Evolutionary conservation across 129 eudicot genomes (phyloP).

Genomic region (Lonicera japonica): DNA sequence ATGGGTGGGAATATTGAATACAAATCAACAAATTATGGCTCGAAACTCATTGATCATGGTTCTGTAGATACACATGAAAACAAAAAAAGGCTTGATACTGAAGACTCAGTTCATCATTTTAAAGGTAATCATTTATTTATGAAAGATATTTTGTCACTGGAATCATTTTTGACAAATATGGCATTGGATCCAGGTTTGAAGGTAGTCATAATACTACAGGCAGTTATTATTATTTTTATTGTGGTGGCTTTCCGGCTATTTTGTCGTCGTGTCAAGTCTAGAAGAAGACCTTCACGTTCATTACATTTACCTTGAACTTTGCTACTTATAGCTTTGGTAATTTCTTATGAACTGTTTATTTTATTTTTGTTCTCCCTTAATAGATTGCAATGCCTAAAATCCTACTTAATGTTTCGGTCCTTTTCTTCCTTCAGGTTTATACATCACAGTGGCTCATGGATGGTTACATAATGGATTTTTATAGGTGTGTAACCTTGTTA

Average conservation of each 20-base stretch:
- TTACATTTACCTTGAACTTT: background rate
- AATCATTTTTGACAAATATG: background rate
- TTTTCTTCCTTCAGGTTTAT: too few species aligned
- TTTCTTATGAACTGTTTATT: background rate
- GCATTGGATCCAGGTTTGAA: constrained; percentile 54
- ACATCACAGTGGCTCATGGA: background rate
- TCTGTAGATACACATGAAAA: constrained; percentile 29
- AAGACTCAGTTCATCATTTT: constrained; percentile 44
- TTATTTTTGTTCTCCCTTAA: background rate
- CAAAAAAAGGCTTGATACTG: constrained; percentile 19
- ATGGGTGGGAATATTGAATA: constrained; percentile 83
- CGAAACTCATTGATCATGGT: constrained; percentile 12
- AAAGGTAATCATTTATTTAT: constrained; percentile 35
- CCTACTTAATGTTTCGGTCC: too few species aligned
- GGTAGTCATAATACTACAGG: constrained; percentile 53
- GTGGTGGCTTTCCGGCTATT: constrained; percentile 32
- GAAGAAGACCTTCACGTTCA: constrained; percentile 54
- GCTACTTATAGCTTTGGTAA: background rate
- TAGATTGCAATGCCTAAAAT: background rate
- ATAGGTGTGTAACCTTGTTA: background rate
- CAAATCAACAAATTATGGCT: constrained; percentile 30
- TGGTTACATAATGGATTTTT: background rate
- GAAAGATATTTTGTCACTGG: background rate
- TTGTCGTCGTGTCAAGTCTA: constrained; percentile 45
- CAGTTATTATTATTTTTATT: constrained; percentile 36